Base-by-base conservation (phyloP, 108 stramenopile species). In the Pinguiococcus pyrenoidosus region DNA sequence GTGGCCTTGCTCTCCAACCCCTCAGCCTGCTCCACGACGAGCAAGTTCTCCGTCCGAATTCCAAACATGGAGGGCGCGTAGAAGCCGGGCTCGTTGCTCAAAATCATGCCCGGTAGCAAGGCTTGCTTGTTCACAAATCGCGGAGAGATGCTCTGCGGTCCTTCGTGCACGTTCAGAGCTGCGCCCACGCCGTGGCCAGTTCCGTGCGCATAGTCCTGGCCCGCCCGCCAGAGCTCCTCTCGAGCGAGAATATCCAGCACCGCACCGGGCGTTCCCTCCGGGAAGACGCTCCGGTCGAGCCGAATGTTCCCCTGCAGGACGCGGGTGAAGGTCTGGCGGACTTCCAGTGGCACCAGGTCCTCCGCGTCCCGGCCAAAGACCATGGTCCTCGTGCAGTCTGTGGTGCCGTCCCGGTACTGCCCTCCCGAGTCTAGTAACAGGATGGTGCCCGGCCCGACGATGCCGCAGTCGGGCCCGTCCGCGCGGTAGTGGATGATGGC, bases 131-230 rank as follows among this genome's bases (percentile, higher is more conserved):
- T 34, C 14, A n/a, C 18, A 46, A 16, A 35, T 9, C 25, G 16
- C 8, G 34, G 22, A 16, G n/a, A 32, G 3, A 68, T 58, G 13
- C 56, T 55, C 13, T 73, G 79, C 10, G 97, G 97, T 9, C 89
- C 93, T 49, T 99, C 97, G 49, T 99, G 97, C 1, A 99, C 97
- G 51, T 92, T 94, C 39, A 99, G 68, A 21, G 69, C 82, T 4
- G 91, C 85, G 5, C 97, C 97, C 24, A 99, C 92, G 20, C 97
- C 96, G 60, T 93, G 91, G 0, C 91, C 92, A 13, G 92, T 95
- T 4, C 97, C 97, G 65, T 99, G 97, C 23, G 73, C 77, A 62
- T 94, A 99, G 62, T 99, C 87, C n/a, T 75, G 75, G 17, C 91
- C 87, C 3, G 43, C 59, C 26, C 74, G 73, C 93, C 93, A 99